These are phyloP conservation scores for Lobosporangium transversale DNA, from an alignment of 192 early-diverging fungal species.

Conservation along the genomic window DNA sequence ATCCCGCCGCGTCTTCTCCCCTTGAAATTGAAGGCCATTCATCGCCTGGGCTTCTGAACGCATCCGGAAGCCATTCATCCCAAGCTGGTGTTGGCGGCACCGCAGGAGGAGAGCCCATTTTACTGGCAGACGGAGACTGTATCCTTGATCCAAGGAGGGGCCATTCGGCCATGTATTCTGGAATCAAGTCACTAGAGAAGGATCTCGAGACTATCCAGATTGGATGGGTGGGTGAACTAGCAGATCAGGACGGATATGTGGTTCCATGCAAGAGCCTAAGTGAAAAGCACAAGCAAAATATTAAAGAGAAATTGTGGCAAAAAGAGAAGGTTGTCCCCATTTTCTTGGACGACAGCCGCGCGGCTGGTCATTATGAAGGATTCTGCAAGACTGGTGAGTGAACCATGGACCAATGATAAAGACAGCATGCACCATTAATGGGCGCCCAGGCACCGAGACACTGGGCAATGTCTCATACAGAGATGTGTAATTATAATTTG, in stretches of 20 bases:
- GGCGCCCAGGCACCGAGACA: too few species aligned
- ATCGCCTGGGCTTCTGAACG: neutral
- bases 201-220: slow-evolving; percentile 73
- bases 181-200: slow-evolving; percentile 73
- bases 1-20: slow-evolving; percentile 22
- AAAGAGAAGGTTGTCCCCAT: slow-evolving; percentile 78
- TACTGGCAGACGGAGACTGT: slow-evolving; percentile 50
- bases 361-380: slow-evolving; percentile 92
- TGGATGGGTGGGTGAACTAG: slow-evolving; percentile 76
- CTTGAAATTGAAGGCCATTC: neutral
- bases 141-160: slow-evolving; percentile 69
- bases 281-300: slow-evolving; percentile 59
- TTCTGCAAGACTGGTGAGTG: slow-evolving; percentile 92
- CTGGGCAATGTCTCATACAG: too few species aligned
- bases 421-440: too few species aligned
- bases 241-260: slow-evolving; percentile 66
- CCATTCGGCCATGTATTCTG: slow-evolving; percentile 92
- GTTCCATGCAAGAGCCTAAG: slow-evolving; percentile 62
- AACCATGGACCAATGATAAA: too few species aligned
- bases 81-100: neutral
- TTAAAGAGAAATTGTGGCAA: slow-evolving; percentile 64
- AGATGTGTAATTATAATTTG: too few species aligned
- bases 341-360: slow-evolving; percentile 75
- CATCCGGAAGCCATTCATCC: too few species aligned
- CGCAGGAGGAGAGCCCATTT: neutral